Evolutionary conservation across 306 rosid species (phyloP), one percentile per base, ranked within the genome.

Genomic region (Medicago arabica): DNA sequence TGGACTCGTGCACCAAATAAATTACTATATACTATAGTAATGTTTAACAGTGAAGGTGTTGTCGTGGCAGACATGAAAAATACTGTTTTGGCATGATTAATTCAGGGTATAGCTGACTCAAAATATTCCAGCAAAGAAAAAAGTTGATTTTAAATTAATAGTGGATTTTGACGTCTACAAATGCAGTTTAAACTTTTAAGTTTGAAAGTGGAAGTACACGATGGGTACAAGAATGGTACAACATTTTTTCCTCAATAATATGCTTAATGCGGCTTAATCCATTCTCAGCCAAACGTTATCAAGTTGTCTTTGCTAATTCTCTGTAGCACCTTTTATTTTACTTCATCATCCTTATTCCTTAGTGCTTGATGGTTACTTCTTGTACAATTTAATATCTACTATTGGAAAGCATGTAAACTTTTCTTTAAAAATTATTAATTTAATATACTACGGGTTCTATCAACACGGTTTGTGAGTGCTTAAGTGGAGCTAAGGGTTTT

Each of bases 121-220:
- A 54, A 25, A 40, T 41, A 76, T 55, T 67, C 58, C 38, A 50
- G 9, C 31, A 17, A 50, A 8, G 0, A 67, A 63, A 5, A 13
- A 62, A 2, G 3, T 31, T 34, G 4, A 31, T 61, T 36, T 51
- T n/a, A 5, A 65, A 41, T 44, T 7, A 8, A 28, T 8, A 43
- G 75, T 67, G 71, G 64, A 19, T 46, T 57, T 40, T 67, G 79
- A 74, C 55, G 80, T 49, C 7, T 14, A 18, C 8, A 58, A 16
- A 25, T 28, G 59, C 9, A 74, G 47, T 51, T 53, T 63, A 28
- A 5, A 13, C 25, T 69, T 55, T 60, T 28, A 9, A 12, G 34
- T 36, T 9, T 38, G 6, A 36, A 43, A 67, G 79, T 82, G 85
- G 75, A 58, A 66, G 79, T 57, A 71, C 81, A 81, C 63, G 38